Conservation (phyloP, 2,329 filamentous ascomycete species). For the Phialocephala sp. region DNA sequence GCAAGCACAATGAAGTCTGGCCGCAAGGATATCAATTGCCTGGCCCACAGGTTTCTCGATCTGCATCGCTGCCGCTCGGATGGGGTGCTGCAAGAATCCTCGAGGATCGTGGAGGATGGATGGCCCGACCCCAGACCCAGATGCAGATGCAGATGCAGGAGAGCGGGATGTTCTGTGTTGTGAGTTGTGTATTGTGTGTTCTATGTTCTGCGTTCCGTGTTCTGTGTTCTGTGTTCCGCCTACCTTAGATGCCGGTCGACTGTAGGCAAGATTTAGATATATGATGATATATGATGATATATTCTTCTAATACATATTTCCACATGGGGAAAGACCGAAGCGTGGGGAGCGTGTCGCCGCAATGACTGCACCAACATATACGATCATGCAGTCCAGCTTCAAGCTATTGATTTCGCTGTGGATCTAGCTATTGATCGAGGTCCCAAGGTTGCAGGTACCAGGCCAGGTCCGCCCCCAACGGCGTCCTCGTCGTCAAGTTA, state of each 20-base stretch:
- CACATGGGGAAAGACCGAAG: neutral
- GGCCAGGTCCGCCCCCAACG: no score
- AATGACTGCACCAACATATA: neutral
- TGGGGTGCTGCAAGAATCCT: constrained; percentile 7
- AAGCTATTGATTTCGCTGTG: no score
- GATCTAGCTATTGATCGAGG: neutral
- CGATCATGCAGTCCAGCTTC: neutral
- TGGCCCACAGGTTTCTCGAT: constrained; percentile 16
- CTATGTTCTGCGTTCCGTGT: no score
- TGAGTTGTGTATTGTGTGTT: no score
- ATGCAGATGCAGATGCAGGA: neutral
- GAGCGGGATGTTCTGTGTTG: neutral
- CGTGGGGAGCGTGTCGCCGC: neutral
- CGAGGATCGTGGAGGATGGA: neutral
- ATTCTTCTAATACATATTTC: neutral
- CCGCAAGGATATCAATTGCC: neutral
- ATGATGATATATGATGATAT: neutral
- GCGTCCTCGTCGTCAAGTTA: no score
- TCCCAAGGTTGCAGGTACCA: neutral
- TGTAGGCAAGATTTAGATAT: no score
- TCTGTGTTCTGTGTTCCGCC: neutral
- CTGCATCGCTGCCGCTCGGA: constrained; percentile 15
- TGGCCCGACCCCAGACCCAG: constrained; percentile 6
- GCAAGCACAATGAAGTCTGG: constrained; percentile 6
- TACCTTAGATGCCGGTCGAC: no score